Evolutionary conservation across 2,329 filamentous ascomycete species (phyloP), one percentile per base, ranked within the genome.

Genomic region (Pezicula rhizophila): DNA sequence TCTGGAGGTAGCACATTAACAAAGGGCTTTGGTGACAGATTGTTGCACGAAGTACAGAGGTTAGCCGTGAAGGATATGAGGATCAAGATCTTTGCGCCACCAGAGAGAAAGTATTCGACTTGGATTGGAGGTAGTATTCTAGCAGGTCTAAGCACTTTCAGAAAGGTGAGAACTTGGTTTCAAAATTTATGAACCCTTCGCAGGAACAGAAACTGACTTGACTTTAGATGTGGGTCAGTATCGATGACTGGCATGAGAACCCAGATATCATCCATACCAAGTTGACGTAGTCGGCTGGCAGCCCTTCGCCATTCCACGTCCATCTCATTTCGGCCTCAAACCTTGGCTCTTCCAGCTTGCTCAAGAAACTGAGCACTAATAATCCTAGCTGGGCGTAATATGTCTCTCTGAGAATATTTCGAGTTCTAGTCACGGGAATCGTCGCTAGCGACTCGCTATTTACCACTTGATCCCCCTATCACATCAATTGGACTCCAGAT

Each of bases 191-290:
- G 39, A 40, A 45, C 50, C 47, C 39, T 55, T 45, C 52, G 42
- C 43, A 47, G n/a, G 35, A 52, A 43, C 51, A 18, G 48, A 48
- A 44, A 39, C 41, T 58, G 43, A 50, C 38, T 31, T 51, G 10
- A 11, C 39, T 39, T 53, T 49, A 96, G 92, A 99, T 99, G 93
- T 97, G 93, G 90, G 93, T 99, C 64, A 96, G 90, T 71, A 92
- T 96, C 66, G 93, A 97, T 66, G 93, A 99, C 75, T 99, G 93
- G 93, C 93, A 99, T 68, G 93, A 99, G 78, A 96, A 99, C 66
- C 93, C 93, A 15, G 92, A 99, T 65, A 93, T 99, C 62, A 97
- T 99, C 66, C 92, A 97, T 71, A 93, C 89, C 64, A 97, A 96
- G 71, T 96, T 97, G 70, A 91, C 89, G 63, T 96, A 52, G 53